Conservation (phyloP, 352 stramenopile species). For the Phytopythium helicoides region DNA sequence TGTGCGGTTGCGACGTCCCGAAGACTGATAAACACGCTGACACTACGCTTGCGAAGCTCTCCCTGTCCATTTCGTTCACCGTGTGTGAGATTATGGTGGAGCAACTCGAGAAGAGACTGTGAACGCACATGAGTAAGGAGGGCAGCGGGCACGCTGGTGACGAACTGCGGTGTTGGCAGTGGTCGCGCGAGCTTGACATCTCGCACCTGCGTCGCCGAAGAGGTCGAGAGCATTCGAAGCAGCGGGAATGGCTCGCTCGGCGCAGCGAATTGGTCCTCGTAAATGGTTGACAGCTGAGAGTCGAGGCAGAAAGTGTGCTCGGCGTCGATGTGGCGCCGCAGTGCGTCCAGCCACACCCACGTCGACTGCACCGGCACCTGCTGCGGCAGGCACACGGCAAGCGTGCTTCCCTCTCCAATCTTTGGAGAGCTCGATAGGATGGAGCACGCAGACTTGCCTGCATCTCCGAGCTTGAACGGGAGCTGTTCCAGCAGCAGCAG, state of each 20-base stretch:
- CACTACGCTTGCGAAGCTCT: conserved; percentile 45
- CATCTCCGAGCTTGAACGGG: conserved; percentile 19
- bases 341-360: conserved; percentile 48
- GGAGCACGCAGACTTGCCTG: conserved; percentile 15
- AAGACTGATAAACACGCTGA: conserved; percentile 58
- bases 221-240: conserved; percentile 46
- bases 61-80: conserved; percentile 20
- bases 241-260: conserved; percentile 27
- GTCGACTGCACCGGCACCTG: conserved; percentile 36
- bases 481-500: too few relatives aligned
- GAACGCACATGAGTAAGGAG: conserved; percentile 54
- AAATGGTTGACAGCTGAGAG: conserved; percentile 55
- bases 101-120: background rate
- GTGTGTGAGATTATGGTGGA: background rate
- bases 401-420: conserved; percentile 27
- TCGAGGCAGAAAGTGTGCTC: conserved; percentile 56
- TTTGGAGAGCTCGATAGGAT: conserved; percentile 42
- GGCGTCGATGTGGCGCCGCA: conserved; percentile 38
- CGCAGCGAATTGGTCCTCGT: conserved; percentile 30
- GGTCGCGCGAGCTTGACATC: conserved; percentile 20
- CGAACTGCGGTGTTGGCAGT: conserved; percentile 59
- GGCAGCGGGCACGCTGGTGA: conserved; percentile 44
- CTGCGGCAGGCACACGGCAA: conserved; percentile 40
- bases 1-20: conserved; percentile 34
- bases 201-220: conserved; percentile 1